A percentile compares a stretch with the other conserved stretches of the same genome.
Conservation (phyloP, 2,329 filamentous ascomycete species). For the Venturia carpophila region DNA sequence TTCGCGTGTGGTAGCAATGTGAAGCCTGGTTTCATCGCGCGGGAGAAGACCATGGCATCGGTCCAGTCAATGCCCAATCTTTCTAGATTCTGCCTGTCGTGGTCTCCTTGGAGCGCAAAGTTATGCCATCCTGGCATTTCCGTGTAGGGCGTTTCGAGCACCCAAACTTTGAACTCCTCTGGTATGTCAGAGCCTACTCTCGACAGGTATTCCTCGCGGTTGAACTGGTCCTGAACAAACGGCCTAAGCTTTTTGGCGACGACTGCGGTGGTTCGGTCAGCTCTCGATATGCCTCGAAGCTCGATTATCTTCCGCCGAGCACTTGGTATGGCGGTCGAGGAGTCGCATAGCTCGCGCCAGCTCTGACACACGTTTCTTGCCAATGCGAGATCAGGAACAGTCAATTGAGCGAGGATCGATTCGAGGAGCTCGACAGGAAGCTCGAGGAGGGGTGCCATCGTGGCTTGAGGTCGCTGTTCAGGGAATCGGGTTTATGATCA, state of each 20-base stretch:
- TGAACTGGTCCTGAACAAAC: conserved; percentile 1
- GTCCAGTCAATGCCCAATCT: conserved; percentile 12
- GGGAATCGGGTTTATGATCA: background rate
- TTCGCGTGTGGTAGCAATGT: conserved; percentile 11
- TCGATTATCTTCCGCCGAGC: background rate
- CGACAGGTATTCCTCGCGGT: conserved; percentile 6
- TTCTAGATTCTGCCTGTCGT: conserved; percentile 3
- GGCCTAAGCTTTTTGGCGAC: conserved; percentile 9
- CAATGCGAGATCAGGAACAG: background rate
- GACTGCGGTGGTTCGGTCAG: background rate
- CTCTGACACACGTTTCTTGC: conserved; percentile 11
- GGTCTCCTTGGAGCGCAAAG: conserved; percentile 3
- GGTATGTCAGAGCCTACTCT: conserved; percentile 2
- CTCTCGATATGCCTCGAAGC: conserved; percentile 2
- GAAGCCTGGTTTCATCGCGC: conserved; percentile 10
- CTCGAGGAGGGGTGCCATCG: conserved; percentile 3
- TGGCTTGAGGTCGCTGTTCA: background rate
- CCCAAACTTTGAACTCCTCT: conserved; percentile 10
- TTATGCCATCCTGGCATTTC: conserved; percentile 16
- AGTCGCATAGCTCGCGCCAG: conserved; percentile 13
- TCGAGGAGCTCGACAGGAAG: conserved; percentile 18
- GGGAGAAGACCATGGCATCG: conserved; percentile 13
- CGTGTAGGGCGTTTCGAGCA: background rate
- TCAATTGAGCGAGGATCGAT: conserved; percentile 7
- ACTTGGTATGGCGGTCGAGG: background rate